Evolutionary conservation across 768 basidiomycete genomes (phyloP), one percentile per base, ranked within the genome.

Genomic region (Coprinellus aureogranulatus): DNA sequence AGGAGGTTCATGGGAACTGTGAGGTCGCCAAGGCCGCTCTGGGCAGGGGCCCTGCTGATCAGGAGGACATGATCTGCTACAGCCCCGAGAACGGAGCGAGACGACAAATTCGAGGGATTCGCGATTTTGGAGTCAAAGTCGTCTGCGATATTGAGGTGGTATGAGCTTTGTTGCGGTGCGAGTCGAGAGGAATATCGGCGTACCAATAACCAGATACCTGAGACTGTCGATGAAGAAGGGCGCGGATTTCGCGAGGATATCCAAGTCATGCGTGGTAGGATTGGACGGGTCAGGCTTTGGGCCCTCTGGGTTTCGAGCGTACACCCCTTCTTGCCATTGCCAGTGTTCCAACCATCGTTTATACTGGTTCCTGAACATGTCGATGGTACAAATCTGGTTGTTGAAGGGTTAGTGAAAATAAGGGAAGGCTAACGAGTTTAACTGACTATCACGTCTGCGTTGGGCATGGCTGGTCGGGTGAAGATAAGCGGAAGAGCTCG

Each of bases 1-100:
- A n/a, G n/a, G n/a, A n/a, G n/a, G n/a, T n/a, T n/a, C n/a, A n/a
- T n/a, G n/a, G n/a, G n/a, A n/a, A n/a, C n/a, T n/a, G n/a, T n/a
- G n/a, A n/a, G n/a, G n/a, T 55, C 54, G 14, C 46, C 41, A 2
- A 55, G 27, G 26, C 46, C 46, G 54, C 46, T 55, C 30, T 55
- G 54, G 4, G 54, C 54, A 5, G 54, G 54, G 2, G 54, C 46
- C 14, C 54, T 42, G 22, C 54, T 55, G 12, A 55, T 11, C 6
- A 55, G 23, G 3, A 55, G 54, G 25, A 45, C 22, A 22, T 55
- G 41, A 26, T 45, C 44, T 12, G 30, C 54, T 20, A 12, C 10
- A 22, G 46, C 26, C 4, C 2, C 34, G 8, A 55, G 44, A 11
- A 46, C 22, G 34, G 42, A 11, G 18, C 44, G 26, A 11, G 54